Evolutionary conservation across 352 stramenopile genomes (phyloP), one percentile per base, ranked within the genome.

Genomic region (Phytophthora idaei): DNA sequence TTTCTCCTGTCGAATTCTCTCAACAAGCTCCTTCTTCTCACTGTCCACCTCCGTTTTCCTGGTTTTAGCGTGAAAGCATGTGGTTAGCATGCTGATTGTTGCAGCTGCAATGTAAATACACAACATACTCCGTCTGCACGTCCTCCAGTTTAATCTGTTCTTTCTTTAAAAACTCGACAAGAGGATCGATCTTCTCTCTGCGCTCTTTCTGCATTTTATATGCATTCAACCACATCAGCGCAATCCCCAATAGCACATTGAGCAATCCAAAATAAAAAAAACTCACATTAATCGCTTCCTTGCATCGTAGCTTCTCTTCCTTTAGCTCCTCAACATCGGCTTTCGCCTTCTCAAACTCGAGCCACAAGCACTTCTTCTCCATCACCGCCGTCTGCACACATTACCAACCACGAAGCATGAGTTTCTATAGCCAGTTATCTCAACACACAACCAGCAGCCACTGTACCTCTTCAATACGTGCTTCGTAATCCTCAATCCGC

Each of bases 351-450:
- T 95, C 83, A 57, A 94, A 93, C 55, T 93, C 74, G 28, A 96
- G 81, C 89, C 87, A 96, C 34, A 94, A 41, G 27, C 86, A 90
- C 42, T 95, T 95, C 56, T 94, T 93, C 73, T 96, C 80, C 82
- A 96, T 93, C 50, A 94, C 61, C 9, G 77, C 72, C 10, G 87
- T 94, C 82, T 94, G 65, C 11, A 69, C 36, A 42, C 36, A 42
- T 17, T 17, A n/a, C 12, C 34, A 9, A 42, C 10, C 36, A 42
- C 1, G 5, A 42, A 42, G 2, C 36, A 42, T 42, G 36, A n/a
- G 12, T 42, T 39, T 42, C 2, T 42, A n/a, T n/a, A 42, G 36
- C 12, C 36, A n/a, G n/a, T 17, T n/a, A 31, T 3, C 1, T 28
- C 27, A 52, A 9, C 27, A 36, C n/a, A 55, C 15, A 29, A 32